These are phyloP conservation scores for Gamarada debralockiae DNA, from an alignment of 495 filamentous ascomycete species.

Conservation along the genomic window DNA sequence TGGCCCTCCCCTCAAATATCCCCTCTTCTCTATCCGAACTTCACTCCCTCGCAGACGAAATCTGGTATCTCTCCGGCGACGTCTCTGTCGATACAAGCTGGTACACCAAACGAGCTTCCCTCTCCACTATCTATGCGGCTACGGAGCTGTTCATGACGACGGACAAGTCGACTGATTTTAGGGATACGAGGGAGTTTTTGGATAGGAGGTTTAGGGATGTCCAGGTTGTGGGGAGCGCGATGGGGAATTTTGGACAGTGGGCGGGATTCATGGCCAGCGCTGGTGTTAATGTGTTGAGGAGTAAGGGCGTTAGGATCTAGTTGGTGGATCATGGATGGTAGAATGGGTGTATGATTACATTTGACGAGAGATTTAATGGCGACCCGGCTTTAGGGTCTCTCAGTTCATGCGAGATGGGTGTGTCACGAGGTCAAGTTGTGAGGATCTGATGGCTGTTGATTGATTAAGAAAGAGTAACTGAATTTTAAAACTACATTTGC, in stretches of 20 bases:
- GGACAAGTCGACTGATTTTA: slow-evolving; percentile 62
- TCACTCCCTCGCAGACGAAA: slow-evolving; percentile 77
- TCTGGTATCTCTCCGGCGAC: slow-evolving; percentile 81
- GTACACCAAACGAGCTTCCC: slow-evolving; percentile 83
- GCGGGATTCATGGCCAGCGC: slow-evolving; percentile 70
- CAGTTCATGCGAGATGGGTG: too few relatives aligned
- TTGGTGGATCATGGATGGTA: too few relatives aligned
- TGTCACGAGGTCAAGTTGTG: too few relatives aligned
- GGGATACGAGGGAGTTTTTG: slow-evolving; percentile 76
- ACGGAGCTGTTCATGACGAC: slow-evolving; percentile 92
- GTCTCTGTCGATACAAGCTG: slow-evolving; percentile 74
- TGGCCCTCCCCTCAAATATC: slow-evolving; percentile 75
- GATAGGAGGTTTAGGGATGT: slow-evolving; percentile 71
- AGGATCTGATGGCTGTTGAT: too few relatives aligned
- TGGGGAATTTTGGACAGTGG: slow-evolving; percentile 66
- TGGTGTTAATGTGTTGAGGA: slow-evolving; percentile 57
- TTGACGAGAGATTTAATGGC: too few relatives aligned
- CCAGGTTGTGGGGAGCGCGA: slow-evolving; percentile 47
- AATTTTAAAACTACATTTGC: too few relatives aligned
- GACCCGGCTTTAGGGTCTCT: too few relatives aligned
- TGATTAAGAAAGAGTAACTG: too few relatives aligned
- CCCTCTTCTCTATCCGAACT: slow-evolving; percentile 77
- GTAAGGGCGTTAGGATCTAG: slow-evolving; percentile 58
- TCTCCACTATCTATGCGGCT: slow-evolving; percentile 78
- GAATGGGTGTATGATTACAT: too few relatives aligned